A percentile compares a stretch with the other conserved stretches of the same genome.
These are phyloP conservation scores for Zangia roseola DNA, from an alignment of 768 basidiomycete species.

Conservation along the genomic window DNA sequence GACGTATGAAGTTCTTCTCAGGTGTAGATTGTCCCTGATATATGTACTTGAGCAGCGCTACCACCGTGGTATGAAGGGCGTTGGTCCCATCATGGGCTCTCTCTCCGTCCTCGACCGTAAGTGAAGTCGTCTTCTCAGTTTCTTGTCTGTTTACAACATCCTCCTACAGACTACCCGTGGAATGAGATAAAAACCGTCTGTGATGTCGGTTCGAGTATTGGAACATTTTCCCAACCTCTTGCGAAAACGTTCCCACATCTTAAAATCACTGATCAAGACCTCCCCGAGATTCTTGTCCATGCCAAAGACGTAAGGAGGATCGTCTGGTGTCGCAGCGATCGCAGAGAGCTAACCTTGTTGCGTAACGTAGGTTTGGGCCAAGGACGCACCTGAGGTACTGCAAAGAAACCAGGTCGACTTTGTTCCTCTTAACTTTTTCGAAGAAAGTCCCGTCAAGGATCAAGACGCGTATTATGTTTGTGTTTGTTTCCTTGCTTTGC, in stretches of 20 bases:
- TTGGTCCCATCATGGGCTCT: conserved; percentile 21
- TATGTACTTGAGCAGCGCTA: conserved; percentile 15
- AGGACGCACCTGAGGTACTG: conserved; percentile 17
- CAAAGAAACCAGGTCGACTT: conserved; percentile 14
- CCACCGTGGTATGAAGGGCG: conserved; percentile 24
- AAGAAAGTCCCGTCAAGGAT: conserved; percentile 14
- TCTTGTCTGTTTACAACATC: background rate
- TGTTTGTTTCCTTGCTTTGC: background rate
- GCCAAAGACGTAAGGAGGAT: conserved; percentile 17
- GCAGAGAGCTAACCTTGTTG: background rate
- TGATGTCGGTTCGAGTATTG: conserved; percentile 31
- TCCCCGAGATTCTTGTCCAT: conserved; percentile 25
- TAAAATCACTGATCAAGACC: conserved; percentile 28
- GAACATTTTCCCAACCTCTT: conserved; percentile 28
- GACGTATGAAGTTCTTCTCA: conserved; percentile 3
- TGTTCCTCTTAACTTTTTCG: conserved; percentile 21
- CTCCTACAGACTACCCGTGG: conserved; percentile 26
- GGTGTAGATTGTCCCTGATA: background rate
- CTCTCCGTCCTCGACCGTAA: conserved; percentile 23
- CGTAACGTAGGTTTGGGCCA: conserved; percentile 14
- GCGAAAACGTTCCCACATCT: conserved; percentile 27
- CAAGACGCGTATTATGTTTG: conserved; percentile 28
- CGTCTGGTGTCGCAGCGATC: background rate
- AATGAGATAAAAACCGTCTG: conserved; percentile 23
- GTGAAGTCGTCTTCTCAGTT: background rate